phyloP scores from a whole-genome alignment of 306 rosid genomes.

The Glycine soja region DNA sequence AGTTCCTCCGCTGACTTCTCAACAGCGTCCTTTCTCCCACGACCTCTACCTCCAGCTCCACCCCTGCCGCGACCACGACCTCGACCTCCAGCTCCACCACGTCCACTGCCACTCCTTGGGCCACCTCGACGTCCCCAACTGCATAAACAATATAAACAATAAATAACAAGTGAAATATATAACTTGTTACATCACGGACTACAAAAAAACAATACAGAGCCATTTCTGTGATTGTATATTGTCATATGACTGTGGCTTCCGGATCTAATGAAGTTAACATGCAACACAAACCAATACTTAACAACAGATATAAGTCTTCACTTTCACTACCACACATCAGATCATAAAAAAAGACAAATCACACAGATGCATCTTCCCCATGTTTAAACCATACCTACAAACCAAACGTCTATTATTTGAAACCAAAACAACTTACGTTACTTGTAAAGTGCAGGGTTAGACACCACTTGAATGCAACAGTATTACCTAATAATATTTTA shows the following conservation, averaged over 20 bases:
- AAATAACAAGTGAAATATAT: not conserved
- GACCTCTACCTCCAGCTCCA: constrained; percentile 45
- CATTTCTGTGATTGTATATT: not conserved
- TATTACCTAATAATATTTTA: not conserved
- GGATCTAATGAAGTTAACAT: not conserved
- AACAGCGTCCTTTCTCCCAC: constrained; percentile 63
- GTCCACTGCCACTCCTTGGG: constrained; percentile 49
- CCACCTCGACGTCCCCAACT: constrained; percentile 71
- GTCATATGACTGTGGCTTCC: not conserved
- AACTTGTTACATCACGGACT: not conserved
- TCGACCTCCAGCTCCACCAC: constrained; percentile 49
- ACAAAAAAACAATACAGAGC: not conserved
- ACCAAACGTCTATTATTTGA: too few species aligned
- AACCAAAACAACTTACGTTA: too few species aligned
- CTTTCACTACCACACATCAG: not conserved
- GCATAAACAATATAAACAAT: not conserved
- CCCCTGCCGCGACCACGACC: constrained; percentile 54
- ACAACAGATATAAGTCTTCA: not conserved
- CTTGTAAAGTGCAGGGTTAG: not conserved
- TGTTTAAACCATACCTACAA: too few species aligned
- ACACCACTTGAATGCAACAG: not conserved
- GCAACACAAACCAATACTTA: not conserved
- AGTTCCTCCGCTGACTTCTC: constrained; percentile 88
- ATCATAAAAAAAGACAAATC: too few species aligned
- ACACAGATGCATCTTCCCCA: too few species aligned